phyloP scores from a whole-genome alignment of 768 basidiomycete species.

The Amanita rubescens region DNA sequence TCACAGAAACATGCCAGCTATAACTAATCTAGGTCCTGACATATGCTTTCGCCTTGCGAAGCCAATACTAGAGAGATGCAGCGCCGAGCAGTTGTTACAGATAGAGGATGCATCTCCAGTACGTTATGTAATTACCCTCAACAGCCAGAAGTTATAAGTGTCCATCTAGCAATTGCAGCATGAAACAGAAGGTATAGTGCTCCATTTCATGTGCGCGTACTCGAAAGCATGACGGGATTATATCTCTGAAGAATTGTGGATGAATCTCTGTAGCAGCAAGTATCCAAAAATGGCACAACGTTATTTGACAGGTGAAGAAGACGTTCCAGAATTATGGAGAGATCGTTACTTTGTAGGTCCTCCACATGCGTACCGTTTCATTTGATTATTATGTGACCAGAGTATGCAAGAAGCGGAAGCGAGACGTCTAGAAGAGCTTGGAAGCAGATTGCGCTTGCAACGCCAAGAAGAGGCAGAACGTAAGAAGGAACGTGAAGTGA shows the following conservation, averaged over 20 bases:
- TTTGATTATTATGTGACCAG: conserved; percentile 25
- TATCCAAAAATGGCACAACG: conserved; percentile 49
- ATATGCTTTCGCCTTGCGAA: conserved; percentile 57
- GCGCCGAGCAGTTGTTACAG: conserved; percentile 58
- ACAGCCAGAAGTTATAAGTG: not conserved
- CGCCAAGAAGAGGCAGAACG: conserved; percentile 66
- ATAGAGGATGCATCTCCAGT: conserved; percentile 70
- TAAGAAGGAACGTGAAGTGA: conserved; percentile 72
- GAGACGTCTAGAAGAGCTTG: conserved; percentile 54
- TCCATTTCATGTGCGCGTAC: not conserved
- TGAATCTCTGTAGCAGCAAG: conserved; percentile 50
- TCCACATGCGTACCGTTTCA: conserved; percentile 4
- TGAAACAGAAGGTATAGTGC: conserved; percentile 45
- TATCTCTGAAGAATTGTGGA: conserved; percentile 52
- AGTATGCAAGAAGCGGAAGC: conserved; percentile 51
- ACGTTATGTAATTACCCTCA: conserved; percentile 18
- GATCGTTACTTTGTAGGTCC: conserved; percentile 58
- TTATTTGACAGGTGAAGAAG: conserved; percentile 30
- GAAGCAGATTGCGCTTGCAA: conserved; percentile 54
- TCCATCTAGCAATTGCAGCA: conserved; percentile 40
- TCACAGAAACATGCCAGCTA: conserved; percentile 33
- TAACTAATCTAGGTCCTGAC: conserved; percentile 55
- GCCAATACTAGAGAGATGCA: conserved; percentile 70
- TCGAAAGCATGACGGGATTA: conserved; percentile 4
- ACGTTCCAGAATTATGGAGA: conserved; percentile 58